phyloP scores from a whole-genome alignment of 768 basidiomycete genomes.

The Rhodocollybia butyracea region DNA sequence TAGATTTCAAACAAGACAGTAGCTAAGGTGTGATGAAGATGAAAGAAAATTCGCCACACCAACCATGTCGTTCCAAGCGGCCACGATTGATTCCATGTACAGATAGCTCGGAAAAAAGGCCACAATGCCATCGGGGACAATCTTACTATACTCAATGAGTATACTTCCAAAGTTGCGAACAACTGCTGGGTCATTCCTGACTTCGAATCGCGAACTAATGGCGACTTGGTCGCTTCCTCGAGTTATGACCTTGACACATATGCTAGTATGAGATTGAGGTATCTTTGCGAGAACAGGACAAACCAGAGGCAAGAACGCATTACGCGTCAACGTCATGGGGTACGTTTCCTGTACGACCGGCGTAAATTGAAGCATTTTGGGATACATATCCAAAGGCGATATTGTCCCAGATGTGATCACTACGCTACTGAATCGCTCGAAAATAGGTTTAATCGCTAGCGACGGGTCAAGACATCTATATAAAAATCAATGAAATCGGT shows the following conservation, averaged over 20 bases:
- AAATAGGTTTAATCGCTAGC: slow-evolving; percentile 95
- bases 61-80: slow-evolving; percentile 99
- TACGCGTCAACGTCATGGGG: slow-evolving; percentile 94
- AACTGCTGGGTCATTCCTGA: slow-evolving; percentile 97
- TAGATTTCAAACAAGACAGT: background rate
- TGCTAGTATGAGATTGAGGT: background rate
- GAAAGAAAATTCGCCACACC: slow-evolving; percentile 25
- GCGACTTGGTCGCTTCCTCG: slow-evolving; percentile 98
- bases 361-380: slow-evolving; percentile 98
- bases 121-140: slow-evolving; percentile 97
- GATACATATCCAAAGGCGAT: slow-evolving; percentile 99
- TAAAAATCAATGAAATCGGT: background rate
- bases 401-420: slow-evolving; percentile 99
- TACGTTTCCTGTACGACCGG: slow-evolving; percentile 97
- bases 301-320: slow-evolving; percentile 93
- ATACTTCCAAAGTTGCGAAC: slow-evolving; percentile 99
- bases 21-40: background rate
- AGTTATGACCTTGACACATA: slow-evolving; percentile 76
- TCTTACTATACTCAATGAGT: slow-evolving; percentile 95
- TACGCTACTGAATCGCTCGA: slow-evolving; percentile 96
- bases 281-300: background rate
- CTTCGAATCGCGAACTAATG: slow-evolving; percentile 97
- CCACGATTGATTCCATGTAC: slow-evolving; percentile 99
- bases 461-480: slow-evolving; percentile 96
- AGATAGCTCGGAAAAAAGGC: slow-evolving; percentile 99